These are phyloP conservation scores for Aspergillus calidoustus DNA, from an alignment of 2,329 filamentous ascomycete genomes.

Conservation along the genomic window DNA sequence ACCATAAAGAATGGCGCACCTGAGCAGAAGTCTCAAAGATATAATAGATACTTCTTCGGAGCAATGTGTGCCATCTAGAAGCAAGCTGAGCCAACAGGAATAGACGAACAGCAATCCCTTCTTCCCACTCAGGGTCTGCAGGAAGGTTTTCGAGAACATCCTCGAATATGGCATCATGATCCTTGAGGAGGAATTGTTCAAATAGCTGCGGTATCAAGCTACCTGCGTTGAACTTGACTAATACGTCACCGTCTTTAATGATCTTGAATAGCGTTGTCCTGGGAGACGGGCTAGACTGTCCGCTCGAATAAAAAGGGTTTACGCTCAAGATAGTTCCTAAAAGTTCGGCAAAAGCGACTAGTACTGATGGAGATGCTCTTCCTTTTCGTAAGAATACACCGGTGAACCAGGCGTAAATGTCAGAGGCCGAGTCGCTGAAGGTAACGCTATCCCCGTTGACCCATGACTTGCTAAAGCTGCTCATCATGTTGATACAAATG, in stretches of 20 bases:
- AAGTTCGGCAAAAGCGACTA: conserved; percentile 69
- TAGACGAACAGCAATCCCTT: conserved; percentile 85
- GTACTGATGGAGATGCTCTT: conserved; percentile 70
- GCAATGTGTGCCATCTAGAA: conserved; percentile 80
- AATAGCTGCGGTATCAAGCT: conserved; percentile 75
- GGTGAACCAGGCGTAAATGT: conserved; percentile 80
- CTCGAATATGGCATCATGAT: conserved; percentile 82
- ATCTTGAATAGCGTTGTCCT: conserved; percentile 76
- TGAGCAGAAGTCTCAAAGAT: conserved; percentile 89
- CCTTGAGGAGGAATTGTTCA: conserved; percentile 75
- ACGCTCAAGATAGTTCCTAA: conserved; percentile 71
- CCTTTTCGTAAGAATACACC: conserved; percentile 68
- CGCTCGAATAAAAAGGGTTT: conserved; percentile 69
- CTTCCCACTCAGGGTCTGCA: conserved; percentile 68
- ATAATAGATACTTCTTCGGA: conserved; percentile 86
- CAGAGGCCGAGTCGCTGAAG: conserved; percentile 68
- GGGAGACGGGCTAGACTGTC: conserved; percentile 63
- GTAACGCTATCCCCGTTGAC: conserved; percentile 58
- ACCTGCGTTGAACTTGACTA: conserved; percentile 77
- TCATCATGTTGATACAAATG: conserved; percentile 70
- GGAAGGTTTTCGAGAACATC: conserved; percentile 84
- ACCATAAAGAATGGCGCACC: conserved; percentile 65
- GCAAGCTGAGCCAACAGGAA: conserved; percentile 77
- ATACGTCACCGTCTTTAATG: conserved; percentile 67
- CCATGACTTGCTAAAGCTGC: conserved; percentile 68